These are phyloP conservation scores for Trichoderma lentiforme DNA, from an alignment of 2,329 filamentous ascomycete genomes.

Conservation along the genomic window DNA sequence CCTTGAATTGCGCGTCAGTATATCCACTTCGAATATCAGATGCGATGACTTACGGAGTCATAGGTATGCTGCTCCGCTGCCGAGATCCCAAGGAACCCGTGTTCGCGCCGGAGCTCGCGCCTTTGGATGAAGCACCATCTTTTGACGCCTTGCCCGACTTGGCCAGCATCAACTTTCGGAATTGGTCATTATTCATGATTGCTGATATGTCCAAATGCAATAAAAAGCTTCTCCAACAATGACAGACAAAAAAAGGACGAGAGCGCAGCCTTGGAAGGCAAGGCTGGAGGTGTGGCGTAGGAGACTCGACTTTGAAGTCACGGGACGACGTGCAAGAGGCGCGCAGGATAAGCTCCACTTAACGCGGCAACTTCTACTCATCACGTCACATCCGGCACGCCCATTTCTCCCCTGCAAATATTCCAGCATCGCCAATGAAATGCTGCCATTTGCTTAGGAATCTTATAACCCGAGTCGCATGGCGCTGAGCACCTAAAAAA, in stretches of 20 bases:
- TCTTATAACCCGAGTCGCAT: background rate
- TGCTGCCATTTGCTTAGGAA: background rate
- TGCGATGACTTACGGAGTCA: constrained; percentile 74
- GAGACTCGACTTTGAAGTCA: constrained; percentile 25
- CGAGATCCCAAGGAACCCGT: constrained; percentile 66
- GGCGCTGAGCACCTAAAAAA: background rate
- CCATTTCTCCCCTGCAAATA: background rate
- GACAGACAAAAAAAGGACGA: background rate
- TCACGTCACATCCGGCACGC: constrained; percentile 11
- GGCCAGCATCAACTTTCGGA: constrained; percentile 70
- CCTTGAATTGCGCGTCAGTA: constrained; percentile 39
- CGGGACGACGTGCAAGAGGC: constrained; percentile 40
- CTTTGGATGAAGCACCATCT: constrained; percentile 44
- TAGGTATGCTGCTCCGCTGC: constrained; percentile 77
- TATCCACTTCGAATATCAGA: background rate
- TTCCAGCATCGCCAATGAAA: background rate
- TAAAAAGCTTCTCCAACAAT: background rate
- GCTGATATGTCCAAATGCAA: background rate
- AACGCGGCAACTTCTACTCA: constrained; percentile 31
- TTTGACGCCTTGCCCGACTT: constrained; percentile 42
- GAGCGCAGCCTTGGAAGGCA: constrained; percentile 5
- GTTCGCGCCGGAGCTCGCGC: constrained; percentile 32
- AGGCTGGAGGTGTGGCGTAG: constrained; percentile 24
- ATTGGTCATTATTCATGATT: constrained; percentile 92
- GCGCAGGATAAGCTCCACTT: constrained; percentile 32